Base-by-base conservation (phyloP, 495 filamentous ascomycete species). In the Pyrenula massariospora region DNA sequence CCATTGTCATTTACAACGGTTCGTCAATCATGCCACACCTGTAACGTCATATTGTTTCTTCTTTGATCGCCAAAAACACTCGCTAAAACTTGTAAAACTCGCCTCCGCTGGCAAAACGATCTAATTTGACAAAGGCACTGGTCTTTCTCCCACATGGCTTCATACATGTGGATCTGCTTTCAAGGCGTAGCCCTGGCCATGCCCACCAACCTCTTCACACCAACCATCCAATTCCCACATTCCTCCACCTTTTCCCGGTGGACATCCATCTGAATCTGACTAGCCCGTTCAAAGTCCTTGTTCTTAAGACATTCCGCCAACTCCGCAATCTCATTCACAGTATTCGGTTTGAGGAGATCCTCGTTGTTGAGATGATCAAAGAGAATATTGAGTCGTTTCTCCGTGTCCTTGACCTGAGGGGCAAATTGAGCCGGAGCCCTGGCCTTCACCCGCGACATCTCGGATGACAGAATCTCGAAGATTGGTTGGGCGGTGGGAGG, bases 311-410 rank as follows among this genome's bases (percentile, higher is more conserved):
- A 85, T 57, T 77, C 70, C 12, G 86, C 81, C 20, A 93, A 68
- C 64, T 86, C 76, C 31, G 73, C 70, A 79, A 89, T 78, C 52
- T 84, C 77, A 57, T 82, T 72, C 49, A 96, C 74, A 5, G 92
- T 96, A 62, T 91, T 89, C 24, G 83, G 77, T 66, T 84, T 88
- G 53, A 96, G 76, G 22, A 98, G 73, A 58, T 96, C 89, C 63
- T 88, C 87, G 63, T 97, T 97, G 75, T 97, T 97, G 53, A 98
- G 76, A 68, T 96, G 90, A 64, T 97, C 91, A 70, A 95, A 98
- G 10, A 98, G 79, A 54, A 95, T 85, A 59, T 85, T 87, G 56
- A 98, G 76, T 49, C 92, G 80, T 69, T 94, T 94, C 65, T 96
- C 89, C 2, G 90, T 93, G 66, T 98, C 92, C 53, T 86, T 85